These are phyloP conservation scores for Pluteus cervinus DNA, from an alignment of 768 basidiomycete species.

Conservation along the genomic window DNA sequence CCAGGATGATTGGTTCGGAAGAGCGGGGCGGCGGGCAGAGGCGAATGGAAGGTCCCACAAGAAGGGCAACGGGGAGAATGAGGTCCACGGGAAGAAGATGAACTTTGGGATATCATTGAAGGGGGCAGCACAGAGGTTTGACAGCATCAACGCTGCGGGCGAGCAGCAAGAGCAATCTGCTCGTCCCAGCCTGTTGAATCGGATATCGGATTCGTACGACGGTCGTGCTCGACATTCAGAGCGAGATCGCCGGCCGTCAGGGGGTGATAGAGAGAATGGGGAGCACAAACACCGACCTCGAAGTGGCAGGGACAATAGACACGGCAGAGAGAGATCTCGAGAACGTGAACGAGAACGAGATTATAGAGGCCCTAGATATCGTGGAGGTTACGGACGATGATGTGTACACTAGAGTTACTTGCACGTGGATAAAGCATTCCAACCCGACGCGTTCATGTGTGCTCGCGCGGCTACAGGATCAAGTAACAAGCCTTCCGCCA, in stretches of 20 bases:
- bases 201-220: constrained; percentile 9
- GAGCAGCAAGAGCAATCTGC: constrained; percentile 13
- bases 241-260: constrained; percentile 3
- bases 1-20: constrained; percentile 69
- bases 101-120: constrained; percentile 30
- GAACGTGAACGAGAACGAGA: constrained; percentile 13
- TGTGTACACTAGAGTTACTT: neutral
- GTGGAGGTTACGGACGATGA: constrained; percentile 38
- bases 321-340: constrained; percentile 5
- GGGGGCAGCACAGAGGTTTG: constrained; percentile 15
- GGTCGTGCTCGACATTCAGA: constrained; percentile 9
- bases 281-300: too few relatives aligned
- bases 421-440: too few relatives aligned
- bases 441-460: too few relatives aligned
- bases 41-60: constrained; percentile 14
- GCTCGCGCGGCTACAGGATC: too few relatives aligned
- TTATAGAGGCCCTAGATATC: constrained; percentile 40
- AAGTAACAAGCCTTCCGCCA: too few relatives aligned
- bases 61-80: constrained; percentile 1
- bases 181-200: constrained; percentile 28
- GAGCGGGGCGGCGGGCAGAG: constrained; percentile 22
- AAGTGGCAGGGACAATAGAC: neutral
- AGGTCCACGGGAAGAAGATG: constrained; percentile 23
- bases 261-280: constrained; percentile 5
- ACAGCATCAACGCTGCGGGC: too few relatives aligned